Conservation (phyloP, 2,329 filamentous ascomycete species). For the Grosmannia clavigera region DNA sequence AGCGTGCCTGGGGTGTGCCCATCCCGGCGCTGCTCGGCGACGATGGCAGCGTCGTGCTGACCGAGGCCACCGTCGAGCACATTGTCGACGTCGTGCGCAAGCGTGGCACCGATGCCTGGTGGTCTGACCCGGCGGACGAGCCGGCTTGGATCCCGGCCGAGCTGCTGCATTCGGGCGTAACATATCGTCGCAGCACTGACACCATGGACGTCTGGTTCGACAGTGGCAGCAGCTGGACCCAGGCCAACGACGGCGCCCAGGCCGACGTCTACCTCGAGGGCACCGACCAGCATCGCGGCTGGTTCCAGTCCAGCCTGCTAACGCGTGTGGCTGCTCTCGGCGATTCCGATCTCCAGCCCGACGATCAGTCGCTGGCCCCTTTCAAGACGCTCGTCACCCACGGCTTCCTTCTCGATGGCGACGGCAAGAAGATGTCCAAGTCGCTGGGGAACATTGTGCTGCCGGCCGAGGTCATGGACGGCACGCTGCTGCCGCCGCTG, state of each 20-base stretch:
- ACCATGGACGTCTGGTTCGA: conserved; percentile 99
- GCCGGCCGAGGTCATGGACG: conserved; percentile 74
- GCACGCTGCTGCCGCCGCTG: conserved; percentile 58
- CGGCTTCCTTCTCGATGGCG: conserved; percentile 80
- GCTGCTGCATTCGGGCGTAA: conserved; percentile 33
- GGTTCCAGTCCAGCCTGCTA: conserved; percentile 94
- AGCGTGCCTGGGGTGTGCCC: conserved; percentile 91
- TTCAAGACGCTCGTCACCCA: conserved; percentile 90
- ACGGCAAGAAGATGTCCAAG: conserved; percentile 98
- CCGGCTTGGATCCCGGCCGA: conserved; percentile 61
- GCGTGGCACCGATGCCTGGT: conserved; percentile 87
- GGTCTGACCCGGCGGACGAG: conserved; percentile 69
- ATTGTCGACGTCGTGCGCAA: conserved; percentile 68
- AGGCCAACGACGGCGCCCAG: conserved; percentile 28
- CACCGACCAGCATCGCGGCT: conserved; percentile 89
- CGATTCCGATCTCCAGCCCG: background rate
- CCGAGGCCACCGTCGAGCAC: conserved; percentile 65
- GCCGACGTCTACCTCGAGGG: conserved; percentile 91
- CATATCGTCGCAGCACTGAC: conserved; percentile 67
- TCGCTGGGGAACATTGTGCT: conserved; percentile 81
- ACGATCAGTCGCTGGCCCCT: conserved; percentile 37
- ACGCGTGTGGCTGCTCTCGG: conserved; percentile 62
- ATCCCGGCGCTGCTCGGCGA: conserved; percentile 83
- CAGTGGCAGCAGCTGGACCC: conserved; percentile 86
- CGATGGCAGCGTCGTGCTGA: conserved; percentile 64